Evolutionary conservation across 805 yeast species (phyloP), one percentile per base, ranked within the genome.

Genomic region (Yamadazyma scolyti): DNA sequence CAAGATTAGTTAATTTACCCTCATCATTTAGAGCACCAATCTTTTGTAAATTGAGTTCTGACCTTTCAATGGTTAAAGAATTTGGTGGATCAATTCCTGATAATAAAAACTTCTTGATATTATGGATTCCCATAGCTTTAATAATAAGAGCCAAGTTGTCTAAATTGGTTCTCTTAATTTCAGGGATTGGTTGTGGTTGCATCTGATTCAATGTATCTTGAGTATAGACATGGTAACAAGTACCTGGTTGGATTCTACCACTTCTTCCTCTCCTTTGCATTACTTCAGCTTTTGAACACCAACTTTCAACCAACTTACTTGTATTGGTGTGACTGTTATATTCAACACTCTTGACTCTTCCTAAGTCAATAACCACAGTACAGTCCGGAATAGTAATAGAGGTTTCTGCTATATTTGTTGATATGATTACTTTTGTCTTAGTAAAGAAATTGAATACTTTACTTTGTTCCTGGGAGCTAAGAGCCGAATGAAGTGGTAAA

Each of bases 351-450:
- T 90, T 90, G 5, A 85, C 89, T 31, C 87, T 65, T 2, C 98
- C 98, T 1, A 84, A 63, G 50, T 90, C 97, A 25, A 90, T 73
- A 1, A 90, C 96, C 1, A 79, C 95, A 8, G 88, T 96, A 56
- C 90, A 85, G 56, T 90, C 98, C 10, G 96, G 86, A 33, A 90
- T 90, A 1, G 98, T 90, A 42, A 90, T 88, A 10, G 98, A 90
- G 0, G 98, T 90, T 58, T 90, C 98, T 0, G 98, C 98, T 37
- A 90, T 85, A 51, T 90, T 89, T 0, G 98, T 90, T 2, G 96
- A 76, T 0, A 83, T 90, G 9, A 90, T 88, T 22, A 90, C 73
- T 45, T 90, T 90, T 40, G 96, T 68, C 1, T 49, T 37, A 9
- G 79, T 80, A 3, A 85, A 75, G 2, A 46, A 43, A 23, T 57